Evolutionary conservation across 176 grass and related monocot genomes (phyloP), one percentile per base, ranked within the genome.

Genomic region (Cenchrus fungigraminus): DNA sequence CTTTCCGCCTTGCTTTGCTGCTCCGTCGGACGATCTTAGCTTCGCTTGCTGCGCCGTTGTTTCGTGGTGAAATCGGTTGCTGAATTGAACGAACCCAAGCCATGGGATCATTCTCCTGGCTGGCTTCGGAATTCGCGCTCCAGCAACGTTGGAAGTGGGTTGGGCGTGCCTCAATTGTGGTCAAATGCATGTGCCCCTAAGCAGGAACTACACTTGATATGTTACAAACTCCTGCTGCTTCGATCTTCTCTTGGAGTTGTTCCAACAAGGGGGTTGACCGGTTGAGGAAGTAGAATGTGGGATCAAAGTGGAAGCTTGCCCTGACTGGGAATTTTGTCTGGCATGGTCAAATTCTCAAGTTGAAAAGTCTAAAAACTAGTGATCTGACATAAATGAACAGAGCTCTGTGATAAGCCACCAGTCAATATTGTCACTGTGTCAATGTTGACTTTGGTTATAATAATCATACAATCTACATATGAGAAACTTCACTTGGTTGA

Each of bases 1-100:
- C 37, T 4, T 44, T 42, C 29, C 0, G 13, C 16, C 13, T 15
- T 17, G 13, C 9, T 20, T n/a, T n/a, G 50, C 52, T 54, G 14
- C 54, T 13, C 54, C 74, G 25, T 42, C 19, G 34, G 19, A 60
- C 55, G 19, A 59, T 76, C 74, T 76, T 58, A 76, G 74, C 16
- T 76, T 6, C 1, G 15, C 25, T 54, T 74, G 15, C 10, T 8
- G 73, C 4, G 58, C 58, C 1, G 3, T 11, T 61, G 58, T 10
- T 62, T 57, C 1, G 15, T 17, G 54, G 15, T 14, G 15, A 56
- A 56, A 56, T 17, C 54, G 15, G 1, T 56, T 56, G 5, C 17
- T 17, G 51, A 12, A 51, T 51, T 3, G 49, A 11, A 12, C 9
- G 37, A 40, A 4, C 37, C 9, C 3, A 76, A 59, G 20, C 54